A percentile compares a stretch with the other conserved stretches of the same genome.
Conservation (phyloP, 257 asterid species). For the Forsythia viridissima region DNA sequence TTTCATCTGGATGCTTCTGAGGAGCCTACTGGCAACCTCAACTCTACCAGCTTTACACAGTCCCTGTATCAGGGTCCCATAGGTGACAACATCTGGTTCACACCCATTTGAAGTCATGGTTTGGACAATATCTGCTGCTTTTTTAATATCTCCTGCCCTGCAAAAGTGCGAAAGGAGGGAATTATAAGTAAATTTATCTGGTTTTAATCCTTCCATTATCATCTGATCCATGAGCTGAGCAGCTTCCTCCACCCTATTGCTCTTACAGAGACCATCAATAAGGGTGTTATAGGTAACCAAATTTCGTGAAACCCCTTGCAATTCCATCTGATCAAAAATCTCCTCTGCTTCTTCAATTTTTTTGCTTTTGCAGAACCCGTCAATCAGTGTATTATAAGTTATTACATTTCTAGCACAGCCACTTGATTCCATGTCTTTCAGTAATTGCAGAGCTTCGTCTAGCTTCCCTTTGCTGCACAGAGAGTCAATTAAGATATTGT, state of each 20-base stretch:
- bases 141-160: conserved; percentile 73
- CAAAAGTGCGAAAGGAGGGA: conserved; percentile 80
- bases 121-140: conserved; percentile 84
- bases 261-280: conserved; percentile 81
- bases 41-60: conserved; percentile 77
- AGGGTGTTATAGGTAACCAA: conserved; percentile 80
- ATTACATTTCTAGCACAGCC: conserved; percentile 73
- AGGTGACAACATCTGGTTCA: conserved; percentile 81
- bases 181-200: conserved; percentile 78
- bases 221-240: conserved; percentile 90
- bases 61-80: conserved; percentile 82
- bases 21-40: conserved; percentile 69
- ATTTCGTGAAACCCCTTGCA: conserved; percentile 78
- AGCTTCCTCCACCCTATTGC: conserved; percentile 77
- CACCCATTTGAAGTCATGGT: conserved; percentile 79
- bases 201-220: conserved; percentile 81
- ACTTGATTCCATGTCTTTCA: conserved; percentile 84
- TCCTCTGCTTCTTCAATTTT: conserved; percentile 86
- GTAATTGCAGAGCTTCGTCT: conserved; percentile 61
- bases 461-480: conserved; percentile 69
- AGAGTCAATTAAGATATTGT: conserved; percentile 74
- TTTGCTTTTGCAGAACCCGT: conserved; percentile 76
- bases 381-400: conserved; percentile 75
- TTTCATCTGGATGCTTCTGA: conserved; percentile 79
- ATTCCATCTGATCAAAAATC: conserved; percentile 86